Base-by-base conservation (phyloP, 2,329 filamentous ascomycete species). In the Hypoxylon sp. region DNA sequence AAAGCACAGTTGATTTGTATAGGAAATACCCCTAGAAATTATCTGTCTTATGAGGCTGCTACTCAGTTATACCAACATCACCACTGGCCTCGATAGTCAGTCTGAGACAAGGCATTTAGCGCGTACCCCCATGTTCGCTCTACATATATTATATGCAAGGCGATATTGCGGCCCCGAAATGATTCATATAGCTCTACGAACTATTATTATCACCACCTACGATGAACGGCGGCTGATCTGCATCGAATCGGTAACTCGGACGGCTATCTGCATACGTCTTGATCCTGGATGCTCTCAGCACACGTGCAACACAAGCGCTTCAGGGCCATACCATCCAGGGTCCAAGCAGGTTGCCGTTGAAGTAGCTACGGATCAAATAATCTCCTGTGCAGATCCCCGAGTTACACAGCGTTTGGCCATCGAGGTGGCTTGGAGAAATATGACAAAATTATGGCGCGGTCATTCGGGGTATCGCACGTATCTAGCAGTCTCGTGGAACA, bases 351-450 rank as follows among this genome's bases (percentile, higher is more conserved):
- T 7, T 41, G 49, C 56, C 47, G 44, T 46, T 34, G 45, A 45
- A 29, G 55, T 43, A 55, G 54, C 25, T 49, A 26, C 53, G 56
- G 60, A 42, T 59, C 50, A 60, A 57, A 57, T 61, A 55, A 55
- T 51, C 49, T 58, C 59, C 59, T 63, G 59, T 51, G 51, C 49
- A 61, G 60, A 61, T 61, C 43, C 51, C 59, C 58, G 59, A 57
- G 57, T 60, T 34, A 27, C 49, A 59, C 60, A 34, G 16, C 57
- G 36, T 54, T 58, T 32, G n/a, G 38, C 40, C 47, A 44, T 59
- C 53, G 54, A 55, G 41, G 51, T 56, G 51, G 51, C 53, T 58
- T 54, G 42, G 52, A 40, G 36, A 55, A 25, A 42, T 26, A 47
- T 38, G 34, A 54, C 59, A 52, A 55, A 55, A 49, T 41, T 30